Base-by-base conservation (phyloP, 179 eudicot genomes). In the Amaranthus tricolor region DNA sequence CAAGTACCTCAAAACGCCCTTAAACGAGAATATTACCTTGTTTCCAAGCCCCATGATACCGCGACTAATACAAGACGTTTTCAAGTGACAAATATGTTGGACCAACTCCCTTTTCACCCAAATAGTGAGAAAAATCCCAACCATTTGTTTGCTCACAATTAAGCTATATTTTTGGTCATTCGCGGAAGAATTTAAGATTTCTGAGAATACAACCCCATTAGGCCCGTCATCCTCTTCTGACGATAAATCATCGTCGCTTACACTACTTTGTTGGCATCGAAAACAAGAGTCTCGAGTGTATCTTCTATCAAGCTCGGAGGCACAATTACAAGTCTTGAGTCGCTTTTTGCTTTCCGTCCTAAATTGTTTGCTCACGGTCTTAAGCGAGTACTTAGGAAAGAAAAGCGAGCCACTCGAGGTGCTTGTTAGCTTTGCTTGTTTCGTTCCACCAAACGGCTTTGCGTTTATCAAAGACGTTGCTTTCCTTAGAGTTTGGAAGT, bases 11-110 rank as follows among this genome's bases (percentile, higher is more conserved):
- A 16, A 65, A 10, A 24, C 31, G 51, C 10, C 57, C 19, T 9
- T 24, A 40, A 70, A 45, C n/a, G 11, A 59, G 73, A 45, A 51
- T 12, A 63, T 72, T 82, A 88, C 97, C 94, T 91, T 91, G 79
- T 91, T 91, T 43, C 94, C 92, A 7, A 91, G 88, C 13, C 97
- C 97, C 91, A 91, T 81, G 63, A 91, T 84, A 10, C 97, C 97
- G 20, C 94, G 91, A 78, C 88, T 82, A 60, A 88, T 82, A 71
- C 82, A 86, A 20, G 89, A 83, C 58, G 79, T 82, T 78, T 85
- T 87, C 82, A 86, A 72, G 75, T 90, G 89, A 61, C 89, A 79
- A 44, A 91, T 83, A 67, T 88, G 84, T 60, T 78, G 88, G 60
- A 83, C 81, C 64, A 90, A 87, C 79, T 90, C 94, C 52, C 66